phyloP scores from a whole-genome alignment of 768 basidiomycete species.

The Tubosaeta sp. region DNA sequence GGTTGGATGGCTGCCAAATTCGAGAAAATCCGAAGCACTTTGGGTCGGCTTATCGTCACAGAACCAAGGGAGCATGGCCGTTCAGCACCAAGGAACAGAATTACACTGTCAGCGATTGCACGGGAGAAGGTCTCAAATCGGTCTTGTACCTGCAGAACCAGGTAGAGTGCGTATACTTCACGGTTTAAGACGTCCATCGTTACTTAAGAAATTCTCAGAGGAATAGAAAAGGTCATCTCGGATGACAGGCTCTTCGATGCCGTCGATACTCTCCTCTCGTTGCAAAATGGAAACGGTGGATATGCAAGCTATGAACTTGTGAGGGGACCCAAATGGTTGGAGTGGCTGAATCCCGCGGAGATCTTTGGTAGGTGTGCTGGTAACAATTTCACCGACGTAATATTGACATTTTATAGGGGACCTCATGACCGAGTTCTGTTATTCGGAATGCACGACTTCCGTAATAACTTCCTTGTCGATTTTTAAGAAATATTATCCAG shows the following conservation, averaged over 20 bases:
- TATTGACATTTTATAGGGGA: constrained; percentile 49
- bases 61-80: constrained; percentile 69
- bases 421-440: constrained; percentile 94
- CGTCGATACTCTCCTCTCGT: constrained; percentile 76
- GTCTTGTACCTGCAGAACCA: constrained; percentile 81
- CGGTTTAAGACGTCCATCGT: background rate
- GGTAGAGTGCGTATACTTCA: constrained; percentile 54
- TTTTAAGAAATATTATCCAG: constrained; percentile 76
- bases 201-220: constrained; percentile 40
- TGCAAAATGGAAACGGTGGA: constrained; percentile 87
- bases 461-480: constrained; percentile 86
- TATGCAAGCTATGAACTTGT: constrained; percentile 93
- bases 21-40: constrained; percentile 64
- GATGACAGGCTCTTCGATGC: constrained; percentile 77
- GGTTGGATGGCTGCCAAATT: constrained; percentile 75
- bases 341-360: constrained; percentile 89
- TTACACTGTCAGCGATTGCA: constrained; percentile 94
- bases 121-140: constrained; percentile 91
- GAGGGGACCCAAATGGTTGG: constrained; percentile 75
- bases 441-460: constrained; percentile 97
- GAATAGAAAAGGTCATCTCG: constrained; percentile 70
- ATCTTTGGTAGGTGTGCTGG: constrained; percentile 70
- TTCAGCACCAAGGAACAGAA: constrained; percentile 92
- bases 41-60: constrained; percentile 59
- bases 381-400: background rate